Conservation (phyloP, 768 basidiomycete genomes). For the Panaeolus papilionaceus region DNA sequence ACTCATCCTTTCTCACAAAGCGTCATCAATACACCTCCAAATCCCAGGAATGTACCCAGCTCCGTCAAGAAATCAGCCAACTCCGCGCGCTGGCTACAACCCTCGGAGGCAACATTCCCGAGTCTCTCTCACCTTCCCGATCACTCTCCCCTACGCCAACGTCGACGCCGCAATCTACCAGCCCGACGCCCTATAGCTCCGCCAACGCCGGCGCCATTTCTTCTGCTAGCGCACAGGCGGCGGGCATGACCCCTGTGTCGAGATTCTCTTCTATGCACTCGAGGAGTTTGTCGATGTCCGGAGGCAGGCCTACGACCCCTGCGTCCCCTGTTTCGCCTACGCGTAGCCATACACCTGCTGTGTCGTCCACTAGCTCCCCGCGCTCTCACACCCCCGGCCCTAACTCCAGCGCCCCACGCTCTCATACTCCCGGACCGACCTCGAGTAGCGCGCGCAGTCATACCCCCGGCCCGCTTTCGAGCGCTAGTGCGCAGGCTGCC, state of each 20-base stretch:
- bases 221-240: slow-evolving; percentile 22
- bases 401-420: slow-evolving; percentile 22
- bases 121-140: slow-evolving; percentile 38
- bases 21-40: slow-evolving; percentile 68
- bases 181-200: slow-evolving; percentile 42
- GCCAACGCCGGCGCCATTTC: slow-evolving; percentile 20
- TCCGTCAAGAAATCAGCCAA: slow-evolving; percentile 70
- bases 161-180: slow-evolving; percentile 43
- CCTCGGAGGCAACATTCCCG: slow-evolving; percentile 40
- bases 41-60: slow-evolving; percentile 72
- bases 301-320: slow-evolving; percentile 51
- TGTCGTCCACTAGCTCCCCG: slow-evolving; percentile 30
- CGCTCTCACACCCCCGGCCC: slow-evolving; percentile 34
- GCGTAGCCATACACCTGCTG: slow-evolving; percentile 48
- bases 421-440: slow-evolving; percentile 32
- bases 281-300: slow-evolving; percentile 62
- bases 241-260: slow-evolving; percentile 49
- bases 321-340: slow-evolving; percentile 44
- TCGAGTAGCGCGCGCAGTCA: slow-evolving; percentile 17
- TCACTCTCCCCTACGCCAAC: slow-evolving; percentile 43
- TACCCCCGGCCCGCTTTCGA: slow-evolving; percentile 8
- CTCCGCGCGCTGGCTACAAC: slow-evolving; percentile 54
- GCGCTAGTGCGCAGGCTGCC: not conserved
- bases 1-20: slow-evolving; percentile 39
- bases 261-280: slow-evolving; percentile 60